These are phyloP conservation scores for Lagenaria siceraria DNA, from an alignment of 306 rosid genomes.

Conservation along the genomic window DNA sequence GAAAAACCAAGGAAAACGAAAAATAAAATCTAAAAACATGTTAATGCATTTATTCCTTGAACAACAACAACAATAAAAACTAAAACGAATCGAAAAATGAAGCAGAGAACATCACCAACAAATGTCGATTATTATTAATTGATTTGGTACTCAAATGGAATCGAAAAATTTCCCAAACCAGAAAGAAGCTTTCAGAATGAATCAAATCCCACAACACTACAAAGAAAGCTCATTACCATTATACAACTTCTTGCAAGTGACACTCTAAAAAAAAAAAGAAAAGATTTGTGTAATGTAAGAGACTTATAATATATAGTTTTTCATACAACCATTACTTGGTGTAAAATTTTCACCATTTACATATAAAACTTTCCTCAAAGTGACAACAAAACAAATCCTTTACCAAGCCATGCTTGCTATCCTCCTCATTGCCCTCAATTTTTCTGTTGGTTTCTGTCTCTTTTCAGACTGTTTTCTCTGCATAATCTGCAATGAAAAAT, in stretches of 20 bases:
- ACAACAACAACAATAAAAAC: no score
- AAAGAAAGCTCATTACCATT: neutral
- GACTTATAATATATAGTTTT: neutral
- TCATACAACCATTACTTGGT: neutral
- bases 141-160: neutral
- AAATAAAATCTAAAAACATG: no score
- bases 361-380: neutral
- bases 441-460: slow-evolving; percentile 29
- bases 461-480: slow-evolving; percentile 22
- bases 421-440: slow-evolving; percentile 38
- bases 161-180: neutral
- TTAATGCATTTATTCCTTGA: no score
- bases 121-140: neutral
- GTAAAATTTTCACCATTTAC: neutral
- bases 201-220: neutral
- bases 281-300: neutral
- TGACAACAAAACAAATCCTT: neutral
- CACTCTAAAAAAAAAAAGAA: no score
- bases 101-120: neutral
- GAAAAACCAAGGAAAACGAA: no score
- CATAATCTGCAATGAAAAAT: slow-evolving; percentile 14
- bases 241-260: neutral
- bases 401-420: slow-evolving; percentile 39
- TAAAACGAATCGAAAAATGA: neutral
- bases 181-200: neutral